Percentiles rank a stretch among this genome's conserved stretches.
Evolutionary conservation across 1,284 basidiomycete species (phyloP).

Genomic region (Prillingera fragicola): DNA sequence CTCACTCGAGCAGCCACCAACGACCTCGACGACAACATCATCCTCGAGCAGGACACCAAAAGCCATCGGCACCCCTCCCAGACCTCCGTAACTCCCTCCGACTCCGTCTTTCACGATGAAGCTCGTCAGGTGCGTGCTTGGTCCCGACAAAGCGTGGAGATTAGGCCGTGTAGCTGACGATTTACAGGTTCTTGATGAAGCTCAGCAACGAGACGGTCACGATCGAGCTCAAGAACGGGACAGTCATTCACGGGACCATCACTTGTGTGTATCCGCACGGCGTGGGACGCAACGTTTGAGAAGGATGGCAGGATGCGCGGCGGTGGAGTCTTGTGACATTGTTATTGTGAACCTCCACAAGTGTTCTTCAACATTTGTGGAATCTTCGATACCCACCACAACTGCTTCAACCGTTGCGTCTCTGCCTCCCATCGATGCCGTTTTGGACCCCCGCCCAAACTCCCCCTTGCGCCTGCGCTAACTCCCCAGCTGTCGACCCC

Average conservation of each 20-base stretch:
- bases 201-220: conserved; percentile 99
- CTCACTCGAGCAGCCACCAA: not conserved
- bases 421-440: not conserved
- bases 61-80: conserved; percentile 9
- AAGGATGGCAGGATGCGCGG: not conserved
- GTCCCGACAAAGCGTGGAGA: not conserved
- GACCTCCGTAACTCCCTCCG: conserved; percentile 20
- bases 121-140: conserved; percentile 47
- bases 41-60: not conserved
- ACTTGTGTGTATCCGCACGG: conserved; percentile 63
- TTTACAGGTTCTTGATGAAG: conserved; percentile 93
- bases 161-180: conserved; percentile 5
- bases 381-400: too few relatives aligned
- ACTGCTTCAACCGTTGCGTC: too few relatives aligned
- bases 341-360: too few relatives aligned
- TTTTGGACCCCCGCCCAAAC: not conserved
- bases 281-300: not conserved
- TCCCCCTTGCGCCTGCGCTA: conserved; percentile 1
- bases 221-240: conserved; percentile 97
- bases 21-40: conserved; percentile 3
- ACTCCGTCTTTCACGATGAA: conserved; percentile 49
- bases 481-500: conserved; percentile 74
- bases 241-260: conserved; percentile 91
- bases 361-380: too few relatives aligned
- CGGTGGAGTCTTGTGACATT: too few relatives aligned